Evolutionary conservation across 331 rosid species (phyloP).

Genomic region (Malus hybrid): DNA sequence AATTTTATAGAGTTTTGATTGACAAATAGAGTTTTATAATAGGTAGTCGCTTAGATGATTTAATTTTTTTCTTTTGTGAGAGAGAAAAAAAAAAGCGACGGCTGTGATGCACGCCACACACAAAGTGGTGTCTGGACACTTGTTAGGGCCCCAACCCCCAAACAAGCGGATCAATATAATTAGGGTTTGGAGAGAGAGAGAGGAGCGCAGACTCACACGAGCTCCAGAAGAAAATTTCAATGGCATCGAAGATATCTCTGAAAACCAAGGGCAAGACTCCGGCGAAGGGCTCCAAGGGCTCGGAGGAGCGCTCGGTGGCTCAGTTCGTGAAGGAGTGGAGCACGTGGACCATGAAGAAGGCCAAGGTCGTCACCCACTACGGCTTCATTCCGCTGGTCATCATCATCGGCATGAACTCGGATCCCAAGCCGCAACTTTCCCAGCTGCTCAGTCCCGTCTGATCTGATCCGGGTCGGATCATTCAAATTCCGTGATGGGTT

Average conservation of each 20-base stretch:
- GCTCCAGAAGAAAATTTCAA: not conserved
- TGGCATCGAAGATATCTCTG: conserved; percentile 76
- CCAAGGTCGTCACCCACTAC: conserved; percentile 74
- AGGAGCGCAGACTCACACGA: not conserved
- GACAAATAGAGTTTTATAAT: no score
- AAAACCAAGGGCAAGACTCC: conserved; percentile 69
- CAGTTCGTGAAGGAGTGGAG: conserved; percentile 72
- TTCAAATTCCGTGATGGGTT: not conserved
- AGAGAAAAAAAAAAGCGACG: not conserved
- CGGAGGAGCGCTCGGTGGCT: conserved; percentile 32
- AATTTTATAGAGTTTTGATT: rapidly evolving
- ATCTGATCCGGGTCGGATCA: conserved; percentile 11
- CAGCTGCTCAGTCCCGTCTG: conserved; percentile 97
- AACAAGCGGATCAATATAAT: not conserved
- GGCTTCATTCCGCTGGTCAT: conserved; percentile 90
- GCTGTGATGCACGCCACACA: not conserved
- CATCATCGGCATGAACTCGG: conserved; percentile 90
- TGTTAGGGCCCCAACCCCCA: not conserved
- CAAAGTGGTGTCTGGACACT: not conserved
- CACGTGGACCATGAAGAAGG: conserved; percentile 66
- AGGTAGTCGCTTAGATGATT: no score
- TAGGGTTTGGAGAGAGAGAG: conserved; percentile 2
- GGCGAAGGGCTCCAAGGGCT: conserved; percentile 45
- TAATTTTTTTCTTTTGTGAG: not conserved
- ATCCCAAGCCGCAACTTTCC: conserved; percentile 75